Evolutionary conservation across 805 yeast genomes (phyloP).

Genomic region (Teunomyces atbi): DNA sequence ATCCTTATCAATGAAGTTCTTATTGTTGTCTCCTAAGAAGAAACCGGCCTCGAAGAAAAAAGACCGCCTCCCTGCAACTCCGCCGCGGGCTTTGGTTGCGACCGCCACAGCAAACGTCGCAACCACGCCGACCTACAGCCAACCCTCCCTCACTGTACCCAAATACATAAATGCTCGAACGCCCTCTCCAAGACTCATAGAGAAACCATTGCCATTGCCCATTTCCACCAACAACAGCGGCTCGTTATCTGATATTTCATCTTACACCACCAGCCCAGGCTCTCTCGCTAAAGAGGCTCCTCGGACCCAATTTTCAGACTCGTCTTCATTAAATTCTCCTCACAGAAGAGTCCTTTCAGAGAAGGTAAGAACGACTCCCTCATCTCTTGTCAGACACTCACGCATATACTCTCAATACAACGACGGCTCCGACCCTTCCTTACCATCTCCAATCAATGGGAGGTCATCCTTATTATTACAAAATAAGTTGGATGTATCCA

Average conservation of each 20-base stretch:
- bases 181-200: background rate
- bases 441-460: slow-evolving; percentile 1
- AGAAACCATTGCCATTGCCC: slow-evolving; percentile 1
- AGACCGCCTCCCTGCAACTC: background rate
- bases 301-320: background rate
- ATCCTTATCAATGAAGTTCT: background rate
- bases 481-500: slow-evolving; percentile 20
- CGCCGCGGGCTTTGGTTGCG: background rate
- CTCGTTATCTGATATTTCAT: background rate
- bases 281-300: background rate
- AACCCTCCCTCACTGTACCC: background rate
- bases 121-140: background rate
- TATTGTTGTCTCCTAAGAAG: slow-evolving; percentile 1
- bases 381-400: slow-evolving; percentile 33
- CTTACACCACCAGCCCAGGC: background rate
- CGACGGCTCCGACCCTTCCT: slow-evolving; percentile 4
- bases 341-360: slow-evolving; percentile 24
- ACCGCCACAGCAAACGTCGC: background rate
- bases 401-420: slow-evolving; percentile 19
- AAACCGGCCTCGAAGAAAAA: background rate
- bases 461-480: slow-evolving; percentile 15
- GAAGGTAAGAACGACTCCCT: slow-evolving; percentile 31
- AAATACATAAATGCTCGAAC: background rate
- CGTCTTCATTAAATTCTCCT: background rate
- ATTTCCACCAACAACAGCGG: background rate